phyloP scores from a whole-genome alignment of 1,284 basidiomycete genomes.

The Rhodotorula sp. region DNA sequence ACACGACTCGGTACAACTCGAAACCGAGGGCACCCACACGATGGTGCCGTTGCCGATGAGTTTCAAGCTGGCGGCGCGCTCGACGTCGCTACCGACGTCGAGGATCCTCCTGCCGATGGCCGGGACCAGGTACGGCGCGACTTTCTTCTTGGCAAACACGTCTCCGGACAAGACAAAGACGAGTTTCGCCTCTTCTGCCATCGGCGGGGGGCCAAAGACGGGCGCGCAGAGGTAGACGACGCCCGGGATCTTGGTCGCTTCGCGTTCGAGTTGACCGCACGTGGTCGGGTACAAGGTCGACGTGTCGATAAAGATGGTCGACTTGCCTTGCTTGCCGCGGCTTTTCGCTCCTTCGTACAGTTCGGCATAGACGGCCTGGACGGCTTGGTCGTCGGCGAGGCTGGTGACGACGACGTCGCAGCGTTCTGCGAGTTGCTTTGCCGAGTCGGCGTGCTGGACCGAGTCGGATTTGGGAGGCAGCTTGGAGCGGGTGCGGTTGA shows the following conservation, averaged over 20 bases:
- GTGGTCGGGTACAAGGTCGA: slow-evolving; percentile 44
- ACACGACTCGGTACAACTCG: no score
- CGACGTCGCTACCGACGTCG: slow-evolving; percentile 61
- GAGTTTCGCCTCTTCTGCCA: slow-evolving; percentile 60
- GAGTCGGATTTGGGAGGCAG: slow-evolving; percentile 58
- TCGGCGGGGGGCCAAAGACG: slow-evolving; percentile 65
- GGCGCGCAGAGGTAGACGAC: slow-evolving; percentile 72
- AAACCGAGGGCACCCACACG: background rate
- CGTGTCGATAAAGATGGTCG: slow-evolving; percentile 43
- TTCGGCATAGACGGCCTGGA: slow-evolving; percentile 63
- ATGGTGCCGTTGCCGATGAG: slow-evolving; percentile 5
- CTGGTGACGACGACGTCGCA: slow-evolving; percentile 80
- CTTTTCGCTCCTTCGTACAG: slow-evolving; percentile 39
- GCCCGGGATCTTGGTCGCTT: slow-evolving; percentile 61
- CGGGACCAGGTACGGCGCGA: slow-evolving; percentile 71
- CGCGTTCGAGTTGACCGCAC: slow-evolving; percentile 64
- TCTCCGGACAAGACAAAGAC: slow-evolving; percentile 78
- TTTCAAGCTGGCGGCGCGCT: slow-evolving; percentile 59
- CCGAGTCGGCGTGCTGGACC: slow-evolving; percentile 58
- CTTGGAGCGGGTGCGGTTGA: slow-evolving; percentile 65
- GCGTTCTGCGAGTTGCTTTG: slow-evolving; percentile 60
- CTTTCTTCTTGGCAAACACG: slow-evolving; percentile 76
- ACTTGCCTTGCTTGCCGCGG: slow-evolving; percentile 20
- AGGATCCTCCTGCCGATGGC: slow-evolving; percentile 69
- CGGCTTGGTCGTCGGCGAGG: slow-evolving; percentile 69